These are phyloP conservation scores for Coemansia sp. DNA, from an alignment of 192 early-diverging fungal genomes.

Conservation along the genomic window DNA sequence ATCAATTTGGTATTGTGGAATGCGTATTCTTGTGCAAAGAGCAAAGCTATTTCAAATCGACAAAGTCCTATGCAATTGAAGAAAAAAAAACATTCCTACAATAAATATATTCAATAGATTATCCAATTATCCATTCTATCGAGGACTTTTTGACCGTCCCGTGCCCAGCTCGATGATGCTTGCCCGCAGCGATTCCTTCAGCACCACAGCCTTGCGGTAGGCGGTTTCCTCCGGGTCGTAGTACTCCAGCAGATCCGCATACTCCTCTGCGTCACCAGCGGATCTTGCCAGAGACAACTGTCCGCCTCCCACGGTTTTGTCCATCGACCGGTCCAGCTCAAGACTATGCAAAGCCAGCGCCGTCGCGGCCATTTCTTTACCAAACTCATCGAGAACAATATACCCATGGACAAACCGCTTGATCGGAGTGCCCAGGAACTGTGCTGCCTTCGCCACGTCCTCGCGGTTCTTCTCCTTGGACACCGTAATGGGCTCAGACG, in stretches of 20 bases:
- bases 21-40: too few relatives aligned
- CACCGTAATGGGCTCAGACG: not conserved
- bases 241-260: conserved; percentile 45
- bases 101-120: too few relatives aligned
- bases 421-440: conserved; percentile 39
- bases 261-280: conserved; percentile 17
- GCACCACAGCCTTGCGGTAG: conserved; percentile 13
- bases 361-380: conserved; percentile 62
- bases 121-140: too few relatives aligned
- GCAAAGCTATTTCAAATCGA: too few relatives aligned
- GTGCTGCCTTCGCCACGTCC: conserved; percentile 18
- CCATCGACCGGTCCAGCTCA: conserved; percentile 35
- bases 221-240: conserved; percentile 40
- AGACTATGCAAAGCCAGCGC: conserved; percentile 56
- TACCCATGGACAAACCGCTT: conserved; percentile 61
- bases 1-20: too few relatives aligned
- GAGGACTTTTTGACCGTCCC: not conserved
- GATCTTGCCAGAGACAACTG: not conserved
- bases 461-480: conserved; percentile 6
- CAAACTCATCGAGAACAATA: conserved; percentile 64
- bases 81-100: too few relatives aligned
- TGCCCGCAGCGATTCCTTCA: conserved; percentile 14
- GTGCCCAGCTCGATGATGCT: conserved; percentile 22
- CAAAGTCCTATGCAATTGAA: too few relatives aligned
- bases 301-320: not conserved